Conservation (phyloP, 192 early-diverging fungal species). For the Coemansia sp. region DNA sequence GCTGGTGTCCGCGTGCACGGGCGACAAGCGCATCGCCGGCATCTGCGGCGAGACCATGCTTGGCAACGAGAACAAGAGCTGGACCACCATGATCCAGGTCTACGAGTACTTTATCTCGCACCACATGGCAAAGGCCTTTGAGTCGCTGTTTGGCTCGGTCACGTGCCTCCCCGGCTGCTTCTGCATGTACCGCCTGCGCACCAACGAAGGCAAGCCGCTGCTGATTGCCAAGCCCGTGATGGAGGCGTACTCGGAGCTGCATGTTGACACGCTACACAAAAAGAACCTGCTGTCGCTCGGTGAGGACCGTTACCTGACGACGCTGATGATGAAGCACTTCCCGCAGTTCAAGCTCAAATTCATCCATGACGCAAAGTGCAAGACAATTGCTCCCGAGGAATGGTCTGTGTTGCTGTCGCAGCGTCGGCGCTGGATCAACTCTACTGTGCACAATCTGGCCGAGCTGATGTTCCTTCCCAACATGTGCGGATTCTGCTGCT, state of each 20-base stretch:
- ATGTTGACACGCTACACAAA: slow-evolving; percentile 94
- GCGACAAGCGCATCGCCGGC: slow-evolving; percentile 80
- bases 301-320: slow-evolving; percentile 98
- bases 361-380: slow-evolving; percentile 86
- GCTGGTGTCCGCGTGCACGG: slow-evolving; percentile 79
- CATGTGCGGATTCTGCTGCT: slow-evolving; percentile 96
- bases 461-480: slow-evolving; percentile 85
- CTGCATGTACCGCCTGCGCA: slow-evolving; percentile 84
- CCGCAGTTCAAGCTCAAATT: slow-evolving; percentile 94
- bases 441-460: slow-evolving; percentile 94
- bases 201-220: slow-evolving; percentile 66
- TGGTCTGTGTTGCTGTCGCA: slow-evolving; percentile 92
- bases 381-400: slow-evolving; percentile 88
- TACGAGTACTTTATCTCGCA: slow-evolving; percentile 95
- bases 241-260: slow-evolving; percentile 87
- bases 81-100: slow-evolving; percentile 98
- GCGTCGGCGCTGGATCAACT: slow-evolving; percentile 99
- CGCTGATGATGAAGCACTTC: slow-evolving; percentile 97
- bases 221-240: slow-evolving; percentile 81
- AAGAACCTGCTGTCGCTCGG: slow-evolving; percentile 96
- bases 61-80: slow-evolving; percentile 85
- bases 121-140: slow-evolving; percentile 90
- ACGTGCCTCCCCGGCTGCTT: slow-evolving; percentile 89
- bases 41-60: slow-evolving; percentile 95
- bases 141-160: slow-evolving; percentile 79